Evolutionary conservation across 2,329 filamentous ascomycete species (phyloP).

Genomic region (Gaeumannomyces sp.): DNA sequence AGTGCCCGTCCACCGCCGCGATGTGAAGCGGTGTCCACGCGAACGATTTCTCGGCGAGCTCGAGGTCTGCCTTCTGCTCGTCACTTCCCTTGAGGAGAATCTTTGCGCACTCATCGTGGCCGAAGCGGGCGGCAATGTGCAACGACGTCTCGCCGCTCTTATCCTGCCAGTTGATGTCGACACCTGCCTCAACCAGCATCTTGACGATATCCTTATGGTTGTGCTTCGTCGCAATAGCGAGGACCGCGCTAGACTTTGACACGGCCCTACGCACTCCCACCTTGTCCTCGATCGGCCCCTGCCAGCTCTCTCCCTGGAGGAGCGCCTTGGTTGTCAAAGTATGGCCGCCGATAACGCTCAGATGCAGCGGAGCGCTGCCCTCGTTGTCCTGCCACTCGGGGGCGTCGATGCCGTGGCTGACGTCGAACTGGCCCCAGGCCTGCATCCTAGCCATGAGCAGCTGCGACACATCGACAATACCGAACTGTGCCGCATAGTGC

Average conservation of each 20-base stretch:
- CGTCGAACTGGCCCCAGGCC: constrained; percentile 80
- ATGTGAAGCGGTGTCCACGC: constrained; percentile 95
- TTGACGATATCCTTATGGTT: constrained; percentile 81
- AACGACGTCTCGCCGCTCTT: constrained; percentile 84
- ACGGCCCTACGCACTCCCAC: constrained; percentile 61
- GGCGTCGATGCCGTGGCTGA: constrained; percentile 79
- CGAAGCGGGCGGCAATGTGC: constrained; percentile 85
- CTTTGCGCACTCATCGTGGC: constrained; percentile 72
- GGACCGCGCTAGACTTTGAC: constrained; percentile 77
- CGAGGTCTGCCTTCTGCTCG: constrained; percentile 67
- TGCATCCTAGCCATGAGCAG: constrained; percentile 85
- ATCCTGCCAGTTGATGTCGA: constrained; percentile 92
- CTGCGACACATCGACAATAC: constrained; percentile 85
- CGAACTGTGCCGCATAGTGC: constrained; percentile 92
- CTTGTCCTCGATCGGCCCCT: constrained; percentile 56
- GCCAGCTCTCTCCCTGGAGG: constrained; percentile 73
- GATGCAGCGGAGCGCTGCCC: constrained; percentile 82
- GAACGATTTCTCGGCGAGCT: constrained; percentile 76
- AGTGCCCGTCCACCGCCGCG: constrained; percentile 81
- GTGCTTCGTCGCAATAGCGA: constrained; percentile 81
- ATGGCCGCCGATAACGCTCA: constrained; percentile 88
- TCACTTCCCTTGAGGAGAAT: constrained; percentile 66
- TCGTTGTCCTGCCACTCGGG: constrained; percentile 87
- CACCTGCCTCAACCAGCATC: constrained; percentile 80
- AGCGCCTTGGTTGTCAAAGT: constrained; percentile 76